Evolutionary conservation across 306 rosid species (phyloP).

Genomic region (Arachis stenosperma): DNA sequence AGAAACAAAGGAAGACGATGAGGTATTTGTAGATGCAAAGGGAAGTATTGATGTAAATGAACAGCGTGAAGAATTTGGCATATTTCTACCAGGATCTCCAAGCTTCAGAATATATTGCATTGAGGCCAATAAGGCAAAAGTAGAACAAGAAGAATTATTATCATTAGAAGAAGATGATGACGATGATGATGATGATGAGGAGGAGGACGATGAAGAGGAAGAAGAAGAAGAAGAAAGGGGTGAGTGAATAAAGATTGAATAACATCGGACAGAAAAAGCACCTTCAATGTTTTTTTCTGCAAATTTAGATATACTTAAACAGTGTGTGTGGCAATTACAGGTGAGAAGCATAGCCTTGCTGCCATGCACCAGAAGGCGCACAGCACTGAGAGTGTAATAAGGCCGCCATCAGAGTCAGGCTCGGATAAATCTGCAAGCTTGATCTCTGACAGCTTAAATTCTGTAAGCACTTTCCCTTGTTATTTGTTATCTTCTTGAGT

Average conservation of each 20-base stretch:
- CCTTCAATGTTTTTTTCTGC: not conserved
- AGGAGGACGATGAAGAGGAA: no score
- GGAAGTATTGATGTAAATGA: not conserved
- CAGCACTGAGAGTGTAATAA: slow-evolving; percentile 41
- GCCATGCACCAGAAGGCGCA: slow-evolving; percentile 34
- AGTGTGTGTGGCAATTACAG: slow-evolving; percentile 41
- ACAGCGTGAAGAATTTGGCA: slow-evolving; percentile 4
- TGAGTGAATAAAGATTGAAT: slow-evolving; percentile 33
- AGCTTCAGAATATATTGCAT: slow-evolving; percentile 80
- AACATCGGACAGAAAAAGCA: not conserved
- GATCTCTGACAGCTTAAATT: no score
- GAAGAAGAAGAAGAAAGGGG: slow-evolving; percentile 18
- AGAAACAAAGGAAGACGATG: not conserved
- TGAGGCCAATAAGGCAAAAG: slow-evolving; percentile 31
- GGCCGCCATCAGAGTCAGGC: slow-evolving; percentile 1
- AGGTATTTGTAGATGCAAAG: slow-evolving; percentile 18
- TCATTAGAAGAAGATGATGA: no score
- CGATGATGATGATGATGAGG: no score
- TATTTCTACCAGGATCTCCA: slow-evolving; percentile 58
- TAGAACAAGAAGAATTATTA: no score
- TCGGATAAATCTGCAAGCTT: not conserved
- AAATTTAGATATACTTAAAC: not conserved
- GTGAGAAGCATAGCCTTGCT: slow-evolving; percentile 5
- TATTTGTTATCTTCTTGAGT: not conserved
- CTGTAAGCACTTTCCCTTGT: not conserved